Base-by-base conservation (phyloP, 2,329 filamentous ascomycete species). In the Aspergillus fumigatiaffinis region DNA sequence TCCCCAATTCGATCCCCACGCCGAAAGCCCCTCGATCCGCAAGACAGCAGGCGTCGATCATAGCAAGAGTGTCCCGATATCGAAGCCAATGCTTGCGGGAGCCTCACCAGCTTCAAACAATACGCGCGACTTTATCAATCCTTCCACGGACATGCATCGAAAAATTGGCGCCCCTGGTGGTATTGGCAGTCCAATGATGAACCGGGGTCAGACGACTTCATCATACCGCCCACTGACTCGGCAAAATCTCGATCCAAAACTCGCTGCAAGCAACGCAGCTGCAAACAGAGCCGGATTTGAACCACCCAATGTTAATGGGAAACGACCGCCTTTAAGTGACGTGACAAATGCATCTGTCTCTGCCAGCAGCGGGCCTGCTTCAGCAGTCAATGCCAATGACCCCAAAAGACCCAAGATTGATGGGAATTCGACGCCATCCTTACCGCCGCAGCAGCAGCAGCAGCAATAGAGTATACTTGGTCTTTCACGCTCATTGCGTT, bases 41-140 rank as follows among this genome's bases (percentile, higher is more conserved):
- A 92, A 93, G 70, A 97, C 93, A 0, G 89, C 89, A 0, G 92
- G 92, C 2, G 83, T 97, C 42, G 91, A 97, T 67, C 91, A 95
- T 68, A 86, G 78, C 23, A 87, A 85, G 52, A 92, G 89, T 4
- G 87, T 88, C 53, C 91, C 92, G 0, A 77, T 96, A 1, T 82
- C 82, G 3, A 83, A 82, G 60, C 71, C 71, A 7, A 75, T 73
- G 70, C 58, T 74, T 6, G 51, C 67, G 4, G 52, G 61, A 9
- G 61, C 63, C 28, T 72, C 72, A 3, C 71, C 71, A n/a, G 65
- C 68, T 21, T 53, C 69, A 1, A 73, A 69, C 32, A 68, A 62
- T 32, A 58, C 68, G 10, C 68, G 70, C 41, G 71, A 74, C 53
- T 71, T 66, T 26, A 61, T 75, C 56, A 76, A 76, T 41, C 73